Evolutionary conservation across 2,329 filamentous ascomycete species (phyloP).

Genomic region (Fusarium liriodendri): DNA sequence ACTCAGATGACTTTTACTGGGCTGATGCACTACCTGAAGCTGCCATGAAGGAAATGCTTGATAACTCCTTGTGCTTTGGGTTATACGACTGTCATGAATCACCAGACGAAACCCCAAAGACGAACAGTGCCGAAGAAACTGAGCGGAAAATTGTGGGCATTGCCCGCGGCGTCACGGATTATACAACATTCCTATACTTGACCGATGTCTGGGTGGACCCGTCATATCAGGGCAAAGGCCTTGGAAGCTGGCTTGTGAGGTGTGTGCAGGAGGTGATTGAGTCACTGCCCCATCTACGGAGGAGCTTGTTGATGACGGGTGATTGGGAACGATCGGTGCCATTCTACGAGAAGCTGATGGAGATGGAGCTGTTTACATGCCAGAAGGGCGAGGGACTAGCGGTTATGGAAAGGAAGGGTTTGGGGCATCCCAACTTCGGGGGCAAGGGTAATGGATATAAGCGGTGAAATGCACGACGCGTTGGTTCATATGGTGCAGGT

Average conservation of each 20-base stretch:
- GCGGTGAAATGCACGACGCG: neutral
- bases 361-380: slow-evolving; percentile 43
- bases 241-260: slow-evolving; percentile 70
- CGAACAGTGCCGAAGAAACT: rapidly evolving
- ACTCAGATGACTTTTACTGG: slow-evolving; percentile 66
- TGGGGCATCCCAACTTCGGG: slow-evolving; percentile 37
- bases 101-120: neutral
- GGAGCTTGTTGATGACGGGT: slow-evolving; percentile 61
- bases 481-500: neutral
- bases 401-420: slow-evolving; percentile 41
- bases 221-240: slow-evolving; percentile 64
- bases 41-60: slow-evolving; percentile 57
- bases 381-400: slow-evolving; percentile 41
- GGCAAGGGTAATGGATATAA: neutral
- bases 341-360: slow-evolving; percentile 47
- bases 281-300: slow-evolving; percentile 65
- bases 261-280: slow-evolving; percentile 65
- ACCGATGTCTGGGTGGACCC: slow-evolving; percentile 73
- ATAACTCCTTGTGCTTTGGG: slow-evolving; percentile 67
- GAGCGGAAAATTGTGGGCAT: slow-evolving; percentile 43
- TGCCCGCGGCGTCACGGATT: slow-evolving; percentile 70
- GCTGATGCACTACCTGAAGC: slow-evolving; percentile 58
- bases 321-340: slow-evolving; percentile 49
- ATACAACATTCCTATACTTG: slow-evolving; percentile 69
- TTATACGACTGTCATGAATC: slow-evolving; percentile 54